Base-by-base conservation (phyloP, 2,329 filamentous ascomycete genomes). In the Dactylellina leptospora region DNA sequence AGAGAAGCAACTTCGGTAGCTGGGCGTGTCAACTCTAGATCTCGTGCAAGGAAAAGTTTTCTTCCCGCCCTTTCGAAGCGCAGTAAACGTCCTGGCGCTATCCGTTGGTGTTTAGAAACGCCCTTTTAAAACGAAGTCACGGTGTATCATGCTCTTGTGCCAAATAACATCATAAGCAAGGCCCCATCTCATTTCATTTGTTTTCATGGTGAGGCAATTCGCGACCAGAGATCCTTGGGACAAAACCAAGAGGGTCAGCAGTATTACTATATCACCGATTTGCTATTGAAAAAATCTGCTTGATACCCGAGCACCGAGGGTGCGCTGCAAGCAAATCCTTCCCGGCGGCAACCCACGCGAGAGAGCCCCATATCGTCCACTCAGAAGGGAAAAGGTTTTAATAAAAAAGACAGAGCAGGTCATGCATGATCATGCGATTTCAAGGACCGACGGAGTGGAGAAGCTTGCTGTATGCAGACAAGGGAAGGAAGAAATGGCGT, bases 111-210 rank as follows among this genome's bases (percentile, higher is more conserved):
- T 28, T 27, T 25, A 20, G 20, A 53, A 53, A 33, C 27, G 3
- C 47, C 33, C 25, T 33, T 30, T 11, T 3, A 33, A 30, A 11
- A 4, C 20, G 25, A n/a, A 28, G n/a, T n/a, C n/a, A n/a, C n/a
- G n/a, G n/a, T n/a, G n/a, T n/a, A n/a, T n/a, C n/a, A n/a, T n/a
- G n/a, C n/a, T n/a, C n/a, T n/a, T n/a, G 30, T 66, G 44, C 53
- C 61, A 66, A n/a, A 58, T 54, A 58, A 42, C 25, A 55, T 64
- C 51, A 30, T 40, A 13, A 27, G 51, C 61, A 40, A 54, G 53
- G 53, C 53, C 62, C 62, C 62, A 33, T 50, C 28, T 54, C 54
- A 68, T 68, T 59, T 59, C 62, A 27, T 68, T 68, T 68, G 47
- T 47, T 53, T 23, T 25, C 48, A 68, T 16, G 55, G 38, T 54